These are phyloP conservation scores for Metarhizium brunneum DNA, from an alignment of 2,329 filamentous ascomycete species.

Conservation along the genomic window DNA sequence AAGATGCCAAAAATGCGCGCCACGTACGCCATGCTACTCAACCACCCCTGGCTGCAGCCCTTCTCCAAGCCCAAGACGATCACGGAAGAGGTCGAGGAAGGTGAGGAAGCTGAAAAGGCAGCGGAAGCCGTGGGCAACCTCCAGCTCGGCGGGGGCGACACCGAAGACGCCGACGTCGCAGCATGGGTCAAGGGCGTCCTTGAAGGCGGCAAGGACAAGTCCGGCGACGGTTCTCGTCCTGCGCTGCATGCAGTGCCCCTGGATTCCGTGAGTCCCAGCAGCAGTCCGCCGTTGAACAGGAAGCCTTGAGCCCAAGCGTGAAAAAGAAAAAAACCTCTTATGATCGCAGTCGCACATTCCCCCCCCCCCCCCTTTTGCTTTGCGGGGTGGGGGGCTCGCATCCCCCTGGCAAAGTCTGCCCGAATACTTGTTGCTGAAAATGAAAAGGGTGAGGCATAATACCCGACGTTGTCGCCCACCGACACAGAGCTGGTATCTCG, in stretches of 20 bases:
- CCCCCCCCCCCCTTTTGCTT: no score
- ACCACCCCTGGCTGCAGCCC: conserved; percentile 77
- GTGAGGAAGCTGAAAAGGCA: conserved; percentile 35
- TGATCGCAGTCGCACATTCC: no score
- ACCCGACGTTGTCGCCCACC: neutral
- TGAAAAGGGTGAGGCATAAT: neutral
- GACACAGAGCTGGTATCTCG: neutral
- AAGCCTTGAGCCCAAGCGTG: neutral
- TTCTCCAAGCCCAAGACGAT: conserved; percentile 71
- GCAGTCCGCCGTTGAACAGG: conserved; percentile 24
- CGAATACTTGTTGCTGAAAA: no score
- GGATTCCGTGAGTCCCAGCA: conserved; percentile 55
- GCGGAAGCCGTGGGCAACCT: conserved; percentile 36
- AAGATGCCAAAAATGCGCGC: conserved; percentile 88
- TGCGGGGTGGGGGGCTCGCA: no score
- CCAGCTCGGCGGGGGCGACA: conserved; percentile 25
- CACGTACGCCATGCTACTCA: conserved; percentile 82
- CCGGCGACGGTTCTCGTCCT: conserved; percentile 51
- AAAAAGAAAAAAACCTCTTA: neutral
- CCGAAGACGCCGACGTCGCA: conserved; percentile 72
- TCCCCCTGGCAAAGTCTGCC: no score
- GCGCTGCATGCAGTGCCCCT: conserved; percentile 82
- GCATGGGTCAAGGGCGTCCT: conserved; percentile 72
- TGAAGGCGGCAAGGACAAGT: conserved; percentile 44
- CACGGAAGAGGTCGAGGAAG: conserved; percentile 58